Evolutionary conservation across 1,139 yeast genomes (phyloP), one percentile per base, ranked within the genome.

Genomic region (Protomyces lactucae-debilis): DNA sequence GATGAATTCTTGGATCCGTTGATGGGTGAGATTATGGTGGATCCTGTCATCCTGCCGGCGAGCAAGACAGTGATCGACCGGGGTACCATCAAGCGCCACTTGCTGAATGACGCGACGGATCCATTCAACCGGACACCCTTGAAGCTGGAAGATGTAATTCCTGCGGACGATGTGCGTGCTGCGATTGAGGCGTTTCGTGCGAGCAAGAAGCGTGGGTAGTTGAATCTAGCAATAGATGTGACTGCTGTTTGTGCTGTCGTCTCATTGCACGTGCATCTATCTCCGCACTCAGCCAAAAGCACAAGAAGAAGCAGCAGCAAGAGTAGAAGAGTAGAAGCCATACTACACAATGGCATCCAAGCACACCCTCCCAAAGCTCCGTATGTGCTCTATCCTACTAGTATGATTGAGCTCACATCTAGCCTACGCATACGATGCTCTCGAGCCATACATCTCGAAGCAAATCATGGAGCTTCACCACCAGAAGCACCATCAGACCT

Each of bases 1-100:
- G 99, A 95, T 73, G 99, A 95, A 74, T 93, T 86, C 73, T 81
- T 95, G 72, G 99, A 95, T 77, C 99, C 99, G 9, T 82, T 95
- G 70, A 92, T 95, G 98, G 92, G 81, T 74, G 88, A 97, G 0
- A 74, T 95, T 55, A 95, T 95, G 99, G 88, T 85, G 70, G 96
- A 95, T 73, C 99, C 99, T 0, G 99, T 95, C 3, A 86, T 83
- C 28, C 80, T 95, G 71, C 99, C 99, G 4, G 80, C 88, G 5
- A 89, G 97, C 0, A 86, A 83, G 71, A 83, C 92, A 16, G 84
- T 86, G 61, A 88, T 95, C 70, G 99, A 95, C 74, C 79, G 95
- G 72, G 82, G 95, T 25, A 95, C 98, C 0, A 88, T 95, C 72
- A 92, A 91, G 73, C 90, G 97, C 0, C 99, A 95, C 79, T 79